Evolutionary conservation across 495 filamentous ascomycete genomes (phyloP).

Genomic region (Tuber melanosporum): DNA sequence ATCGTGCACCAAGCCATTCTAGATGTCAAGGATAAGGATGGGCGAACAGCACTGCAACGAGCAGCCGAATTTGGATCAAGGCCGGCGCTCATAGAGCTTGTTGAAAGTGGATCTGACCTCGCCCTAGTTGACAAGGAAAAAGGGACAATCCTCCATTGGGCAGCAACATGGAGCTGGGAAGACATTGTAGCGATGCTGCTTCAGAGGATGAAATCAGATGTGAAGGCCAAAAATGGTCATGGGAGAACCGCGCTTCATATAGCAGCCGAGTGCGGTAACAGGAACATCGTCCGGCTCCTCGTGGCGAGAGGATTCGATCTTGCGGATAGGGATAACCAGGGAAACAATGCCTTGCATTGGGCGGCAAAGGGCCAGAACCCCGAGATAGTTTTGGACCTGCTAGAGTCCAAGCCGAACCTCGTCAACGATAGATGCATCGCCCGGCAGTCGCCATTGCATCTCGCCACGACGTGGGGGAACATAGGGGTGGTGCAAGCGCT

Average conservation of each 20-base stretch:
- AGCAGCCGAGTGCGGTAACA: constrained; percentile 26
- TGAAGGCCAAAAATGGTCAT: neutral
- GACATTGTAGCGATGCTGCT: neutral
- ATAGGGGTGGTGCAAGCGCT: neutral
- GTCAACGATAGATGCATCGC: neutral
- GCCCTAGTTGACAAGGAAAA: neutral
- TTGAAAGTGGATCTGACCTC: neutral
- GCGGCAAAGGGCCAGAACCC: constrained; percentile 26
- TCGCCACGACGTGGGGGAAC: neutral
- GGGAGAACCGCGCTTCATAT: constrained; percentile 18
- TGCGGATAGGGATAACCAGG: constrained; percentile 24
- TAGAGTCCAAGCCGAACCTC: neutral
- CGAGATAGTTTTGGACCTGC: constrained; percentile 17
- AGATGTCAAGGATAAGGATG: neutral
- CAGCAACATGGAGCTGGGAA: neutral
- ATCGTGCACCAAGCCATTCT: neutral
- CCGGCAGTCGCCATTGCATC: neutral
- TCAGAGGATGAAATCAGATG: neutral
- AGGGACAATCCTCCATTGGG: neutral
- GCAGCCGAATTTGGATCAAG: constrained; percentile 1
- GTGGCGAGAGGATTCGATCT: constrained; percentile 16
- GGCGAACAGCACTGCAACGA: constrained; percentile 1
- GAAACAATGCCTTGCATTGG: constrained; percentile 32
- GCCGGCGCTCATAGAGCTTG: neutral
- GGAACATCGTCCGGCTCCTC: constrained; percentile 22